phyloP scores from a whole-genome alignment of 495 filamentous ascomycete species.

The Pseudevernia furfuracea region DNA sequence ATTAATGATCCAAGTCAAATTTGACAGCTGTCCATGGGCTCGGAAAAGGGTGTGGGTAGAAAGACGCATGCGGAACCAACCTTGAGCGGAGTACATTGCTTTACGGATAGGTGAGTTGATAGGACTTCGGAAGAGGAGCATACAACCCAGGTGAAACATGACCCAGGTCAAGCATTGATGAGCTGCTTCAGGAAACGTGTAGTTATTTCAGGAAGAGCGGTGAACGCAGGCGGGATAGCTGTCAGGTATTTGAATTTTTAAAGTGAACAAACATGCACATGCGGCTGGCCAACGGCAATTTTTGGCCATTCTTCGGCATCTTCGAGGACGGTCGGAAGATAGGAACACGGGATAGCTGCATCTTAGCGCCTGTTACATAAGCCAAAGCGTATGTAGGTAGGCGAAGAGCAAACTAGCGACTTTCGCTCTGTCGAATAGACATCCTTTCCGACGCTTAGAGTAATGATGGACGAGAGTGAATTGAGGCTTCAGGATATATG shows the following conservation, averaged over 20 bases:
- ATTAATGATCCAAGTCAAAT: neutral
- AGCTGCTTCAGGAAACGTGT: neutral
- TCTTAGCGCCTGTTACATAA: neutral
- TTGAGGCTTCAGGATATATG: neutral
- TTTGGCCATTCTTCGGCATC: neutral
- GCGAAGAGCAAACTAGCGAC: neutral
- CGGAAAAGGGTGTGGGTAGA: neutral
- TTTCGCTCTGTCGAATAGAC: neutral
- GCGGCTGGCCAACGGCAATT: neutral
- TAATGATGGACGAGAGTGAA: neutral
- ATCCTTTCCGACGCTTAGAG: neutral
- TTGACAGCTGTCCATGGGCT: neutral
- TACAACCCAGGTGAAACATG: neutral
- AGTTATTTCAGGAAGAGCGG: neutral
- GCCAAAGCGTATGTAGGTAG: neutral
- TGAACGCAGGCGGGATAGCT: neutral
- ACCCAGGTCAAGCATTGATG: conserved; percentile 1
- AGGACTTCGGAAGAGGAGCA: neutral
- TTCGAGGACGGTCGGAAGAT: neutral
- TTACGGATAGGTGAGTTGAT: neutral
- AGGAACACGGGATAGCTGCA: neutral
- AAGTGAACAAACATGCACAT: neutral
- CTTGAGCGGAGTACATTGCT: neutral
- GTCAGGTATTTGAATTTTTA: neutral
- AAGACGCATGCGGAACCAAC: neutral